Evolutionary conservation across 2,329 filamentous ascomycete genomes (phyloP), one percentile per base, ranked within the genome.

Genomic region (Xylariaceae sp.): DNA sequence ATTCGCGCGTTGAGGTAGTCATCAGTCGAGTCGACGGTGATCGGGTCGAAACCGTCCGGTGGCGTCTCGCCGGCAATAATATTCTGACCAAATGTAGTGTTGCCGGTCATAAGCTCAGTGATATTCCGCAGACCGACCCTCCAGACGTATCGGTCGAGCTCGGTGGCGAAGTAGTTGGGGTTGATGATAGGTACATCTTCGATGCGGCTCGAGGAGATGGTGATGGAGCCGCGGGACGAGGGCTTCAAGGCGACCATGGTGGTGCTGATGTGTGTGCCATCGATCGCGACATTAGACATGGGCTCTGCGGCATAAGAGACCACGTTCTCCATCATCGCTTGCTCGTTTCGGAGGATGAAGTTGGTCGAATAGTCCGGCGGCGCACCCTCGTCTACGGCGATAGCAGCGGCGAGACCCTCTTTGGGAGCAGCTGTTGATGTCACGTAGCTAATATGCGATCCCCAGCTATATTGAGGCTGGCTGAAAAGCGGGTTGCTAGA

Each of bases 381-480:
- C 39, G 54, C 37, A 2, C 58, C 61, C 26, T 62, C 61, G 13
- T 65, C 63, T 24, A 51, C 52, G 35, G 55, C 41, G 8, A 64
- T 60, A 3, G 61, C 63, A 13, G 43, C 42, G 4, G 45, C 47
- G 2, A 66, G 53, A 0, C 53, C 54, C 0, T 59, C 49, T 9
- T 45, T 49, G 7, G 49, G 44, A 4, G 63, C 49, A 16, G 39
- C 42, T 0, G 52, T 53, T 3, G 50, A 58, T 9, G 61, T 57
- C 7, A 64, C 52, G 48, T 62, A 68, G 47, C 68, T 63, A 30
- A 55, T 43, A 0, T 65, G 64, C 4, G 59, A 49, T 0, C 64
- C 66, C 16, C 60, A 38, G 0, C 45, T 38, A 43, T 64, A 69
- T 17, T 65, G 58, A 0, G 62, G 59, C 36, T 60, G 51, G 2